Evolutionary conservation across 1,139 yeast species (phyloP).

Genomic region (Protomyces gravidus): DNA sequence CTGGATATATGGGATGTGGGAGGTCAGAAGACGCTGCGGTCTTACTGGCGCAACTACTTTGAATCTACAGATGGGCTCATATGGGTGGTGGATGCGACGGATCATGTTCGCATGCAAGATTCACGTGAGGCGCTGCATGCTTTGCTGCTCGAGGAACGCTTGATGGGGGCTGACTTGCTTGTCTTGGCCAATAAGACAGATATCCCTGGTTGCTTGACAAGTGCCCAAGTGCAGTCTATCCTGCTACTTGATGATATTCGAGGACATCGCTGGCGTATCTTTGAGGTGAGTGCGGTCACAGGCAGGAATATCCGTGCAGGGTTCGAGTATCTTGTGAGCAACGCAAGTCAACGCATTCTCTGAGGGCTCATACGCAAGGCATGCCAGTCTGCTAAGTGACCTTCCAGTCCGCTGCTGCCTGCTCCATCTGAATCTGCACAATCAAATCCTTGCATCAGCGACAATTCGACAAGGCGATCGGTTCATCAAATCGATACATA

Average conservation of each 20-base stretch:
- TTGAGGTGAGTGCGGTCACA: conserved; percentile 55
- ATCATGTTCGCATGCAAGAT: conserved; percentile 61
- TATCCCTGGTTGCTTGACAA: conserved; percentile 38
- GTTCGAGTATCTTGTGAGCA: conserved; percentile 12
- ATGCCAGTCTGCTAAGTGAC: neutral
- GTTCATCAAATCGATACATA: too few relatives aligned
- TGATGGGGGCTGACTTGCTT: conserved; percentile 59
- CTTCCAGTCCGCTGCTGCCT: neutral
- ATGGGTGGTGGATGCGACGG: conserved; percentile 87
- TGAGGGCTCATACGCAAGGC: neutral
- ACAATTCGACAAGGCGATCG: too few relatives aligned
- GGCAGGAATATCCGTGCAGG: conserved; percentile 40
- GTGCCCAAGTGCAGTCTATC: conserved; percentile 33
- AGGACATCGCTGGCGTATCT: conserved; percentile 50
- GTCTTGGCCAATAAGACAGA: conserved; percentile 47
- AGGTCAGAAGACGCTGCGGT: conserved; percentile 71
- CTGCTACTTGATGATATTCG: conserved; percentile 42
- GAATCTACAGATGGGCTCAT: conserved; percentile 76
- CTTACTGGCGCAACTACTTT: conserved; percentile 88
- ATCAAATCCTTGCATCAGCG: neutral
- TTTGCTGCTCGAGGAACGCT: conserved; percentile 60
- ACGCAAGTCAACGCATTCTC: conserved; percentile 12
- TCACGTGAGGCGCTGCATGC: conserved; percentile 53
- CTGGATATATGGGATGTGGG: conserved; percentile 74
- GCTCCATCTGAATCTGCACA: neutral